Percentiles rank a stretch among this genome's conserved stretches.
Evolutionary conservation across 2,329 filamentous ascomycete species (phyloP).

Genomic region (Sphaerulina vaccinii): DNA sequence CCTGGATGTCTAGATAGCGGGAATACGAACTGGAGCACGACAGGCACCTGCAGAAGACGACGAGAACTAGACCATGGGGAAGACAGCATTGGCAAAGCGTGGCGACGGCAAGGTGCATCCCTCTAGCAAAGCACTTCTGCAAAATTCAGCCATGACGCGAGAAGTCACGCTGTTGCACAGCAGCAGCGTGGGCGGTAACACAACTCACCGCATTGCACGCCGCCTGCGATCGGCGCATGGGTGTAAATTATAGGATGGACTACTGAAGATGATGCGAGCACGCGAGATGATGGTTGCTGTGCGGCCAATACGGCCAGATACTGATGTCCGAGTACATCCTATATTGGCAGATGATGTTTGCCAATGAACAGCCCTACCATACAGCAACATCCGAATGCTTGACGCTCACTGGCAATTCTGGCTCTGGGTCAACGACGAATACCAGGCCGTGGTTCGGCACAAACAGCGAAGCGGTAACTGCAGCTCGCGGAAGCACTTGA

Average conservation of each 20-base stretch:
- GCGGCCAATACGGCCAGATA: not conserved
- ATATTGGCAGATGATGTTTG: not conserved
- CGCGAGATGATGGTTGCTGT: conserved; percentile 5
- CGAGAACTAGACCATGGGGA: not conserved
- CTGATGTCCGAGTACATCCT: not conserved
- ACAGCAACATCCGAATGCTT: not conserved
- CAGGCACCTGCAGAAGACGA: not conserved
- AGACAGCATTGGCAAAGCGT: not conserved
- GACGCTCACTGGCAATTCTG: conserved; percentile 1
- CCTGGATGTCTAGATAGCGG: not conserved
- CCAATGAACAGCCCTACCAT: not conserved
- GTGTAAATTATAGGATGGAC: conserved; percentile 11
- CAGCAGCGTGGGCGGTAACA: conserved; percentile 10
- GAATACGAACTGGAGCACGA: no score
- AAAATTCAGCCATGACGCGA: not conserved
- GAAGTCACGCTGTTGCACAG: conserved; percentile 7
- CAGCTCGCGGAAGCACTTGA: conserved; percentile 10
- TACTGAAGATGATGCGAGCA: not conserved
- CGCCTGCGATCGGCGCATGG: conserved; percentile 9
- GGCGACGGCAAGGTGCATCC: not conserved
- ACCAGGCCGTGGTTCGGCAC: conserved; percentile 8
- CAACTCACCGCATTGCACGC: conserved; percentile 9
- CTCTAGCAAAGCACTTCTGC: not conserved
- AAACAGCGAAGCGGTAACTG: conserved; percentile 10
- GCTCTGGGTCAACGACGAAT: conserved; percentile 6